Percentiles rank a stretch among this genome's conserved stretches.
phyloP scores from a whole-genome alignment of 331 rosid genomes.

The Erythrophleum ivorense region DNA sequence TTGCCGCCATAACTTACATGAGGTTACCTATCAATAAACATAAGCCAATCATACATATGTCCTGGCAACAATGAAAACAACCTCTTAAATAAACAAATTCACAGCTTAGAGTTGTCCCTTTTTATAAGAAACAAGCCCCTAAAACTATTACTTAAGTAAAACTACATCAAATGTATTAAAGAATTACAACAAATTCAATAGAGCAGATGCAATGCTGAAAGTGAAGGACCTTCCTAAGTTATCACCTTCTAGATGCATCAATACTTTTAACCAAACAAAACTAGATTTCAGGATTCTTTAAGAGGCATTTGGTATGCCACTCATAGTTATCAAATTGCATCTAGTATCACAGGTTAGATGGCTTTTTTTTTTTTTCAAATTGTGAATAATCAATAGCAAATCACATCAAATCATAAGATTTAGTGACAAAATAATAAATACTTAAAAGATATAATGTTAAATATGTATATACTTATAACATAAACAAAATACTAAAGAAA shows the following conservation, averaged over 20 bases:
- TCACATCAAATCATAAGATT: not conserved
- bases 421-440: not conserved
- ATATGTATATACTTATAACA: not conserved
- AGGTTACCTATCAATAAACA: conserved; percentile 76
- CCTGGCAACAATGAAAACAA: conserved; percentile 35
- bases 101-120: conserved; percentile 21
- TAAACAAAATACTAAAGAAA: not conserved
- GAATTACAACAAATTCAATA: conserved; percentile 14
- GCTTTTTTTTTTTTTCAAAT: not conserved
- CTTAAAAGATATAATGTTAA: not conserved
- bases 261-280: conserved; percentile 18
- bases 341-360: not conserved
- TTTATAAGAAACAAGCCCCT: conserved; percentile 27
- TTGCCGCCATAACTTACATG: conserved; percentile 97
- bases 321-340: not conserved
- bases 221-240: conserved; percentile 26
- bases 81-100: conserved; percentile 33
- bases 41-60: conserved; percentile 32
- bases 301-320: conserved; percentile 24
- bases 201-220: not conserved
- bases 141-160: not conserved
- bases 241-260: conserved; percentile 19
- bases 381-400: not conserved
- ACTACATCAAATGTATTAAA: conserved; percentile 23
- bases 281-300: conserved; percentile 30